Percentiles rank a stretch among this genome's conserved stretches.
phyloP scores from a whole-genome alignment of 805 yeast genomes.

The Schwanniomyces yamadae region DNA sequence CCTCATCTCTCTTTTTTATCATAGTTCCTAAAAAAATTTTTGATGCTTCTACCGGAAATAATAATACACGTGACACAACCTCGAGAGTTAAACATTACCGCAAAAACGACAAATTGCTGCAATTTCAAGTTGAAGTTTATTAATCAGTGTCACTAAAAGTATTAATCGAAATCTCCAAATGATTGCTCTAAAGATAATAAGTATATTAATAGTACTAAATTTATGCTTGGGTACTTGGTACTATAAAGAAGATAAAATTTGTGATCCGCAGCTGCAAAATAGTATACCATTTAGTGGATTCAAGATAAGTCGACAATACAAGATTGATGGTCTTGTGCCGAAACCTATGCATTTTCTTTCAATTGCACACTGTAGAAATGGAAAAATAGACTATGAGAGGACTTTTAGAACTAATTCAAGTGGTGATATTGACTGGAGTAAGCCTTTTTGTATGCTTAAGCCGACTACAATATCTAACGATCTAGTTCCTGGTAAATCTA shows the following conservation, averaged over 20 bases:
- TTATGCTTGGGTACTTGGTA: conserved; percentile 16
- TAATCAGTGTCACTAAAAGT: too few relatives aligned
- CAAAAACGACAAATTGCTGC: conserved; percentile 6
- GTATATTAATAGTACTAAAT: background rate
- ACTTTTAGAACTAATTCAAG: conserved; percentile 25
- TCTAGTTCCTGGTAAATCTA: too few relatives aligned
- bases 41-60: conserved; percentile 4
- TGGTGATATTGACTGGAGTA: conserved; percentile 49
- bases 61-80: background rate
- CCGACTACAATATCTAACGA: too few relatives aligned
- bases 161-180: background rate
- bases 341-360: conserved; percentile 44
- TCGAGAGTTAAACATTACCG: too few relatives aligned
- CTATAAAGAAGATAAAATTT: conserved; percentile 26
- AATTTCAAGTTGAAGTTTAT: too few relatives aligned
- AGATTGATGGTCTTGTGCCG: conserved; percentile 35
- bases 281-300: conserved; percentile 53
- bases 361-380: conserved; percentile 52
- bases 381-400: conserved; percentile 46
- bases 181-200: background rate
- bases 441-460: conserved; percentile 44
- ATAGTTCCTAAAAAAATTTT: conserved; percentile 2
- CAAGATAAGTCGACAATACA: conserved; percentile 49
- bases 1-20: too few relatives aligned
- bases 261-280: conserved; percentile 31